Evolutionary conservation across 139 green algal genomes (phyloP), one percentile per base, ranked within the genome.

Genomic region (Gonium pectorale): DNA sequence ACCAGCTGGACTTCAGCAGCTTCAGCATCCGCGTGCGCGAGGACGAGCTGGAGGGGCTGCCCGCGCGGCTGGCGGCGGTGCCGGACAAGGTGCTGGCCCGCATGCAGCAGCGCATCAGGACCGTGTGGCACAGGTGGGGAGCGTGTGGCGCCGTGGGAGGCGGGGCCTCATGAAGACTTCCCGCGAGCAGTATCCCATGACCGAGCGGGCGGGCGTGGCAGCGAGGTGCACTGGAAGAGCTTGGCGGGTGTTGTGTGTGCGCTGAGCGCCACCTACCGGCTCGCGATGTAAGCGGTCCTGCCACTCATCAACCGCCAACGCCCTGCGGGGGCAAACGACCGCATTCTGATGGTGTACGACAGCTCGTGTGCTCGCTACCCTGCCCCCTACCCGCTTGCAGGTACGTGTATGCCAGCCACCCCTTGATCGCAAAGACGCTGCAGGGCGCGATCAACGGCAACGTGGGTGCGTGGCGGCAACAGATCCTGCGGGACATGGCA

Each of bases 81-180:
- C 41, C 79, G 17, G n/a, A 40, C 27, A 22, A 67, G 9, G 26
- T 79, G 56, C 59, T 92, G 19, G 22, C 44, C 26, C 51, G 38
- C 6, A 90, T 94, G 89, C 88, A 92, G 86, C 54, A 40, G 0
- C 21, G 26, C 2, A 26, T 95, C 27, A 31, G 64, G 0, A 38
- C 35, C 5, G 51, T 90, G 44, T 95, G 92, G 92, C 84, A 90
- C 38, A 82, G 92, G 49, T 93, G 3, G 24, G 67, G 24, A n/a
- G n/a, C n/a, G n/a, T n/a, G n/a, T n/a, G n/a, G n/a, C n/a, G n/a
- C n/a, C n/a, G n/a, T n/a, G n/a, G n/a, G n/a, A n/a, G n/a, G n/a
- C n/a, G n/a, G n/a, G n/a, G n/a, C n/a, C n/a, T n/a, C n/a, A n/a
- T n/a, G n/a, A n/a, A n/a, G n/a, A n/a, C n/a, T n/a, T n/a, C n/a